Base-by-base conservation (phyloP, 495 filamentous ascomycete species). In the Lasiosphaeria ovina region DNA sequence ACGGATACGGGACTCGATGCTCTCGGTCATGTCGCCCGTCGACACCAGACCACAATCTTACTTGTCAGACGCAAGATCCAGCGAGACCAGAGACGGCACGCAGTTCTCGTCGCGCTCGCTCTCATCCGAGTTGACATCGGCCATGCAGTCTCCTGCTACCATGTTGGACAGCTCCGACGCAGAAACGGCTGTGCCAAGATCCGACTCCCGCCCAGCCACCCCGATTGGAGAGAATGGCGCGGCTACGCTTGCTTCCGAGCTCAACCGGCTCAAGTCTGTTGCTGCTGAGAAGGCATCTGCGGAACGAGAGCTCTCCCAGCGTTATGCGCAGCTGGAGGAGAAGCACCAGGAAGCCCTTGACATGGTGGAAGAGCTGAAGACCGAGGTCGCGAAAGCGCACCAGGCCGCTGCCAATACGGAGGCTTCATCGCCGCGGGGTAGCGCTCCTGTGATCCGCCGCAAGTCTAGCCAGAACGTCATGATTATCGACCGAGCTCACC, bases 91-190 rank as follows among this genome's bases (percentile, higher is more conserved):
- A 73, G 81, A 85, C 80, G 88, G 86, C 77, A 87, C 80, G 76
- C 90, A 90, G 77, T 86, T 83, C 69, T 90, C 89, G 81, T 91
- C 91, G 84, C 92, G 89, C 73, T 96, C 93, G 75, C 90, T 97
- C 71, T 97, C 90, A 62, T 93, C 92, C 85, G 93, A 97, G 76
- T 86, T 96, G 74, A 97, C 91, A 77, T 97, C 88, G 79, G 91
- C 81, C 85, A 89, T 88, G 85, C 91, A 88, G 71, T 92, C 90
- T 71, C 86, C 84, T 65, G 80, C 82, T 70, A 85, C 85, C 66
- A 77, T 79, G 68, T 81, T 87, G 66, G 79, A 79, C 33, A 60
- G 54, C 33, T 86, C 85, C 66, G 82, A 87, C 72, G 75, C 77
- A 55, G 84, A 82, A 63, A 76, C 76, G 38, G 73, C 69, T 59